phyloP scores from a whole-genome alignment of 176 grass and related monocot species.

The Eragrostis nindensis region DNA sequence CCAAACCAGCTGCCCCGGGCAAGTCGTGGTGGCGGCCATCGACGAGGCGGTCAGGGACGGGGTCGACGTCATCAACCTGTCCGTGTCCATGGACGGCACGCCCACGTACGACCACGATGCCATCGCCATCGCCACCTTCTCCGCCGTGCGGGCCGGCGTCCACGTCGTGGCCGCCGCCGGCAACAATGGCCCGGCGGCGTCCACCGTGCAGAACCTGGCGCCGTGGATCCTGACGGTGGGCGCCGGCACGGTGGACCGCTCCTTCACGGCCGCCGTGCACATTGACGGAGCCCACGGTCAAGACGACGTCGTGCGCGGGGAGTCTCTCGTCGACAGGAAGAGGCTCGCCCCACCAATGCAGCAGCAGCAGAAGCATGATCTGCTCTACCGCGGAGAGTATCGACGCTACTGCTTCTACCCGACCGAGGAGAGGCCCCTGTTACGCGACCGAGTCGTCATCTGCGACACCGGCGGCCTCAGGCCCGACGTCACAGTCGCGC shows the following conservation, averaged over 20 bases:
- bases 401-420: too few relatives aligned
- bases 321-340: background rate
- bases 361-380: too few relatives aligned
- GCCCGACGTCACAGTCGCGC: too few relatives aligned
- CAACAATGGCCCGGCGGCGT: background rate
- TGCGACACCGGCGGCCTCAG: too few relatives aligned
- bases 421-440: too few relatives aligned
- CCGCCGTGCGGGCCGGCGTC: background rate
- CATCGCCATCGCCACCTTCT: background rate
- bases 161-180: background rate
- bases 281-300: background rate
- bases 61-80: background rate
- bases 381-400: too few relatives aligned
- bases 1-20: too few relatives aligned
- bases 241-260: background rate
- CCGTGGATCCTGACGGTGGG: background rate
- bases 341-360: too few relatives aligned
- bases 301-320: background rate
- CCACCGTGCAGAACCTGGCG: background rate
- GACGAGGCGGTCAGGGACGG: too few relatives aligned
- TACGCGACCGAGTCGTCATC: too few relatives aligned
- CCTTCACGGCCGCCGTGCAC: conserved; percentile 11
- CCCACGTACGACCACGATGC: background rate
- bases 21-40: too few relatives aligned
- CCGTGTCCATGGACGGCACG: background rate